phyloP scores from a whole-genome alignment of 129 eudicot species.

The Pulicaria dysenterica region DNA sequence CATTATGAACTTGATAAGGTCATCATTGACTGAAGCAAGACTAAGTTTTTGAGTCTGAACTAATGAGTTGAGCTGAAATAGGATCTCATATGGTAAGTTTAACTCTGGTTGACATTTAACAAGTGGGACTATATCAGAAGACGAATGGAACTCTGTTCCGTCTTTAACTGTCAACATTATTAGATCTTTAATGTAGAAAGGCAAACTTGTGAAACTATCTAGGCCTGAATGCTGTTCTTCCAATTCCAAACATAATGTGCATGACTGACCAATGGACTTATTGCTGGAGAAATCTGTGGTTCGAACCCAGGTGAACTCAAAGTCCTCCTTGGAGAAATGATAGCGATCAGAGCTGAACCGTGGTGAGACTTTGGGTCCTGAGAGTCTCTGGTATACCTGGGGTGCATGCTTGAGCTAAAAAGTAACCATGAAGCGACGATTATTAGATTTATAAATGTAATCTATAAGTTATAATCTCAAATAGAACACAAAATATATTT shows the following conservation, averaged over 20 bases:
- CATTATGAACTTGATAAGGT: conserved; percentile 57
- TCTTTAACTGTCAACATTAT: conserved; percentile 41
- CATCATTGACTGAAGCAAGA: conserved; percentile 57
- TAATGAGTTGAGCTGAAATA: conserved; percentile 90
- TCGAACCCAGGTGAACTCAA: conserved; percentile 85
- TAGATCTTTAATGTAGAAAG: conserved; percentile 52
- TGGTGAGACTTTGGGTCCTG: conserved; percentile 62
- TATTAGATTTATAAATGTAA: neutral
- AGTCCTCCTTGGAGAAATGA: conserved; percentile 82
- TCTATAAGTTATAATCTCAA: neutral
- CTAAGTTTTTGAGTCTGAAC: conserved; percentile 78
- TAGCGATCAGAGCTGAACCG: conserved; percentile 71
- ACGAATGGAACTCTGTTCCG: conserved; percentile 45
- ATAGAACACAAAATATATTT: neutral
- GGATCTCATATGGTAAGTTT: conserved; percentile 62
- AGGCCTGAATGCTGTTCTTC: conserved; percentile 38
- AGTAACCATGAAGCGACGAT: conserved; percentile 8
- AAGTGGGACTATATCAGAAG: conserved; percentile 68
- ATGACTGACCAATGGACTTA: conserved; percentile 76
- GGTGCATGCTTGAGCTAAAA: conserved; percentile 88
- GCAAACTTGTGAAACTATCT: conserved; percentile 49
- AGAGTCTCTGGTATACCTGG: conserved; percentile 60
- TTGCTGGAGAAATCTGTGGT: conserved; percentile 76
- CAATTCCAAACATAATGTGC: conserved; percentile 70
- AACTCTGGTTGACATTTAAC: conserved; percentile 41